Evolutionary conservation across 352 stramenopile species (phyloP), one percentile per base, ranked within the genome.

Genomic region (Aphanomyces cochlioides): DNA sequence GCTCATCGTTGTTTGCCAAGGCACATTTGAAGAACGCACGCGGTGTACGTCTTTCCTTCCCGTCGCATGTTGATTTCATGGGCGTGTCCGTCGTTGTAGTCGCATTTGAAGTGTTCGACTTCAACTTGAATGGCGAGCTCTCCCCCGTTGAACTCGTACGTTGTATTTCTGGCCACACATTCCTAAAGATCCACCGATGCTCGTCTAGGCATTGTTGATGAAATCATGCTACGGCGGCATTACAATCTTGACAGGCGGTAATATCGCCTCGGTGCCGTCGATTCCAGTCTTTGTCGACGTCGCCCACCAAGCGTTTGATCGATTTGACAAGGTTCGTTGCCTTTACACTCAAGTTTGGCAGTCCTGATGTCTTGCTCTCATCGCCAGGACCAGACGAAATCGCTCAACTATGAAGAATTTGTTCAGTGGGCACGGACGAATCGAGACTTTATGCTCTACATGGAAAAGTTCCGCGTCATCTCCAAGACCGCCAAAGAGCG

Each of bases 361-460:
- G 28, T 28, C 28, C 28, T 28, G 28, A 28, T 28, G 28, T 2
- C 28, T 2, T 28, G 28, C 28, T n/a, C 10, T 50, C 43, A 50
- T n/a, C 2, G 10, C 79, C 83, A 21, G 76, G 72, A 61, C 1
- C 73, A 79, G 19, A 41, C 36, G 5, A 75, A 77, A 1, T 75
- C 78, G 17, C 78, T 95, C 1, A 75, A 78, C 13, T 91, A 87
- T 50, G 85, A 93, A 43, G 87, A 90, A 50, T 93, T 95, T 57
- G 85, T 95, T 63, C 75, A 83, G 6, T 93, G 87, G 85, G 84
- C 87, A 2, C 76, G 87, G n/a, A 92, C 81, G 65, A 91, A 93
- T 45, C 85, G 86, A 2, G 85, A 83, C 45, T 93, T 95, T 47
- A 93, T 95, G 85, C 74, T 93, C 10, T 84, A 92, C 68, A 81